Base-by-base conservation (phyloP, 2,329 filamentous ascomycete species). In the Aspergillus floridensis region DNA sequence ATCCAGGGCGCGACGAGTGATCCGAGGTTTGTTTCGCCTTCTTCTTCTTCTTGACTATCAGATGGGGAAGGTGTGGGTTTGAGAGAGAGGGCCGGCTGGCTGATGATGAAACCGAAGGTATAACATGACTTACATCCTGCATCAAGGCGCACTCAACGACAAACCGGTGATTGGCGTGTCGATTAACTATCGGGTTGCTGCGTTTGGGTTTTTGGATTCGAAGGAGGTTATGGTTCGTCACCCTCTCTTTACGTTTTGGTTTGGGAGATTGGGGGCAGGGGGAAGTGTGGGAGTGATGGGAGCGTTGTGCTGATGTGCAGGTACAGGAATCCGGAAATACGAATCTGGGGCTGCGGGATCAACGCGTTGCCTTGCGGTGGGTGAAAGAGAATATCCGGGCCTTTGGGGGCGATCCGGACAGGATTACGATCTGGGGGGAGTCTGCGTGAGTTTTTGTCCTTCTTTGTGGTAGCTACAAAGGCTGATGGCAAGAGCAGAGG, bases 351-450 rank as follows among this genome's bases (percentile, higher is more conserved):
- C 63, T 72, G 12, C 68, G 68, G 10, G 74, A 76, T 35, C 74
- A 76, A 56, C 68, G 73, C 2, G 65, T 69, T 26, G 73, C 72
- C 29, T 70, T 76, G 63, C 69, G 65, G 10, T 76, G 74, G 74
- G 69, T 76, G 12, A 72, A 73, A 61, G 58, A 70, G 47, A 72
- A 75, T 56, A 75, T 76, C 44, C 41, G 63, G 21, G 66, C 69
- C 0, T 76, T 76, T 53, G 73, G 73, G 0, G 70, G 70, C 19
- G 69, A 72, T 35, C 68, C 70, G 3, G 63, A 69, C 6, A 69
- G 63, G 29, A 66, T 76, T 26, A 74, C 73, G 5, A 75, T 76
- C 21, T 76, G 74, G 66, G 74, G 74, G 16, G 73, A 76, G 58
- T 74, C 71, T 44, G 70, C 70, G 70, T 72, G 52, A 60, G 68